phyloP scores from a whole-genome alignment of 139 green algal genomes.

The Zygnema cylindricum region DNA sequence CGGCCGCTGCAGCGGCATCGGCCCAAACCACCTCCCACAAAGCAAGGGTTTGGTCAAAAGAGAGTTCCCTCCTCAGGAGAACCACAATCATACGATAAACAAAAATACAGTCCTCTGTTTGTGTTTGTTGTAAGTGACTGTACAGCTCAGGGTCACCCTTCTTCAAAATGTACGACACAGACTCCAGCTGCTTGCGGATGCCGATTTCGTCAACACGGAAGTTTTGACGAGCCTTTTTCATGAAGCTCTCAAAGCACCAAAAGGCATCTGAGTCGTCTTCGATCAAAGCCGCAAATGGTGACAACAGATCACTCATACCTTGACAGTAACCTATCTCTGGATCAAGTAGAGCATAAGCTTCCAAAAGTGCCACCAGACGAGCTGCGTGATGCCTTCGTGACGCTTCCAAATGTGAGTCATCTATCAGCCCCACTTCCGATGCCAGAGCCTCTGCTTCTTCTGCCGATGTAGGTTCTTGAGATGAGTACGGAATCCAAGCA shows the following conservation, averaged over 20 bases:
- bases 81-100: slow-evolving; percentile 71
- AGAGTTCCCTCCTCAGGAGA: slow-evolving; percentile 79
- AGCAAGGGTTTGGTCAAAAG: slow-evolving; percentile 63
- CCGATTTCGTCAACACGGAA: slow-evolving; percentile 77
- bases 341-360: slow-evolving; percentile 83
- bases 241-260: slow-evolving; percentile 77
- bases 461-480: slow-evolving; percentile 4
- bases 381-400: slow-evolving; percentile 42
- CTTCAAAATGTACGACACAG: slow-evolving; percentile 68
- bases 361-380: slow-evolving; percentile 71
- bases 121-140: slow-evolving; percentile 11
- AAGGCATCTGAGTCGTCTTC: slow-evolving; percentile 85
- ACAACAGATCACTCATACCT: slow-evolving; percentile 86
- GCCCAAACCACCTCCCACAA: slow-evolving; percentile 61
- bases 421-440: slow-evolving; percentile 17
- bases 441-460: slow-evolving; percentile 37
- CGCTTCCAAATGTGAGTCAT: slow-evolving; percentile 46
- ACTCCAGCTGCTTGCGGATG: slow-evolving; percentile 73
- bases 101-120: slow-evolving; percentile 46
- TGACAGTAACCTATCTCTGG: slow-evolving; percentile 86
- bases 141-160: slow-evolving; percentile 66
- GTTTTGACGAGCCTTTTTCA: slow-evolving; percentile 69
- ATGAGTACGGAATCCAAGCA: slow-evolving; percentile 53
- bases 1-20: slow-evolving; percentile 20
- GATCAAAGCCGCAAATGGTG: slow-evolving; percentile 80